Base-by-base conservation (phyloP, 495 filamentous ascomycete species). In the Hypomontagnella submonticulosa region DNA sequence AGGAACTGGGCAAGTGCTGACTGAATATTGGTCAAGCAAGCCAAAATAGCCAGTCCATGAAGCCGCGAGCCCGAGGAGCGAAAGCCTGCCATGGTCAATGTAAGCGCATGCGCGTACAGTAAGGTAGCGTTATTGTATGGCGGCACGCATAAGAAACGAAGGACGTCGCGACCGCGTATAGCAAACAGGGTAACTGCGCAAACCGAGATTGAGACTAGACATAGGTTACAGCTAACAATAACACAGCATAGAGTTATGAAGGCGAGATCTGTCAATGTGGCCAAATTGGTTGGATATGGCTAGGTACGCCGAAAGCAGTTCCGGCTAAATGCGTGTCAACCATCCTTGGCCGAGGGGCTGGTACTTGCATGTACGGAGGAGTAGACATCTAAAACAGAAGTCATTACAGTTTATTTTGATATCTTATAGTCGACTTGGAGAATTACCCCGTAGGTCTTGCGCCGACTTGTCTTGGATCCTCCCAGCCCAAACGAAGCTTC, bases 251-350 rank as follows among this genome's bases (percentile, higher is more conserved):
- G 13, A 34, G 18, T 48, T 12, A 38, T 44, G 30, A n/a, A 48
- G 10, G 41, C 7, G 8, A 36, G 15, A 40, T 63, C 16, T 63
- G 65, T 59, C 55, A 37, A 68, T 49, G 52, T 68, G 65, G 59
- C 42, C 65, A 68, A 53, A 63, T 63, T 43, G 16, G 9, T 5
- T 50, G 23, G 47, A 23, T 27, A 16, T 7, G n/a, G 33, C 3
- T 50, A 40, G n/a, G n/a, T 32, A 33, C 13, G 13, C 20, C 43
- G 9, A 18, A 6, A 15, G 42, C 36, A 18, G 33, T 58, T 49
- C 57, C 54, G 65, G 65, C 54, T 68, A 68, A 68, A 68, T 68
- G 50, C 32, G 19, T 23, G 37, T 18, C 11, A 13, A 60, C 8
- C 15, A 2, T 6, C 23, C 15, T 15, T 38, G 34, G 38, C 51